Percentiles rank a stretch among this genome's conserved stretches.
These are phyloP conservation scores for Phytophthora idaei DNA, from an alignment of 352 stramenopile genomes.

Conservation along the genomic window DNA sequence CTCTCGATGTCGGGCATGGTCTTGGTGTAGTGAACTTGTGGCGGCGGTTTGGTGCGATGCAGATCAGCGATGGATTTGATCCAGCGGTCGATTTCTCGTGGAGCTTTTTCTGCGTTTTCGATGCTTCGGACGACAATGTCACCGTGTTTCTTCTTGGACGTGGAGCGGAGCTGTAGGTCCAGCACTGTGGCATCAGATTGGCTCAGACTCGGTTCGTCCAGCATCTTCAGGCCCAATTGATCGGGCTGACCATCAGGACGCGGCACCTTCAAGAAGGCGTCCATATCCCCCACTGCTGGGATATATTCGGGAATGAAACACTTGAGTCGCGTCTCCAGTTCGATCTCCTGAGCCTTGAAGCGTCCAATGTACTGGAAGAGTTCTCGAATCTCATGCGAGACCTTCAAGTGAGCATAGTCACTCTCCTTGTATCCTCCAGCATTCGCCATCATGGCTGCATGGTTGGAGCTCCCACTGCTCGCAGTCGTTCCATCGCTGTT, in stretches of 20 bases:
- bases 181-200: conserved; percentile 96
- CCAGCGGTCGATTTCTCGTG: conserved; percentile 95
- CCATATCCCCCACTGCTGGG: conserved; percentile 95
- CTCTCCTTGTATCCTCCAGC: conserved; percentile 87
- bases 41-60: conserved; percentile 92
- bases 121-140: conserved; percentile 94
- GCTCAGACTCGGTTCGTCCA: conserved; percentile 92
- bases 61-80: conserved; percentile 96
- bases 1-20: conserved; percentile 95
- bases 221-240: conserved; percentile 91
- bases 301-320: conserved; percentile 98
- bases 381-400: conserved; percentile 90
- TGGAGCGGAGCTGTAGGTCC: conserved; percentile 94
- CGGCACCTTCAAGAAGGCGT: conserved; percentile 96
- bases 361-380: conserved; percentile 94
- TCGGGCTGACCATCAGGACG: conserved; percentile 91
- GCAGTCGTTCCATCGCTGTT: conserved; percentile 19
- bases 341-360: conserved; percentile 96
- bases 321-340: conserved; percentile 95
- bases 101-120: conserved; percentile 93
- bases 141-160: conserved; percentile 94
- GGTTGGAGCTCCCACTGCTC: conserved; percentile 31
- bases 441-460: conserved; percentile 70
- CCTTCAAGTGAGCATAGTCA: conserved; percentile 89
- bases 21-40: conserved; percentile 93